Conservation (phyloP, 2,329 filamentous ascomycete species). For the Cladosporium sphaerospermum region DNA sequence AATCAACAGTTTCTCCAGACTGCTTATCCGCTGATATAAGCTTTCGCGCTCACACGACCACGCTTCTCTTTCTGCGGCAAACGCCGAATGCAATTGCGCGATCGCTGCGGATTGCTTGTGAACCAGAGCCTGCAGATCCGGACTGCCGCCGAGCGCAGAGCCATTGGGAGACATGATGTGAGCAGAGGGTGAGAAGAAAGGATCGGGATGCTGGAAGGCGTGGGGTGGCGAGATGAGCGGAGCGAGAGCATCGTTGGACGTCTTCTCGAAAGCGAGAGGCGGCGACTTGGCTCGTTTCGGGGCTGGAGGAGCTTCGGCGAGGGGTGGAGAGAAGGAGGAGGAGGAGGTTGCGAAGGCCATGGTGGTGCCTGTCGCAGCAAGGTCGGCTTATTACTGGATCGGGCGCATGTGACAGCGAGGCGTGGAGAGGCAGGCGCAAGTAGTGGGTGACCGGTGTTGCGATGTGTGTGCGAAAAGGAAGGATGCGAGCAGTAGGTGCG, state of each 20-base stretch:
- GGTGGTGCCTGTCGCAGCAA: not conserved
- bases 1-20: constrained; percentile 30
- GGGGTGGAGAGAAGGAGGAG: not conserved
- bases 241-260: constrained; percentile 30
- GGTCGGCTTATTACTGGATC: too few relatives aligned
- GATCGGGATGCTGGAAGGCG: constrained; percentile 10
- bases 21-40: constrained; percentile 29
- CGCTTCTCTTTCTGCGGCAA: constrained; percentile 29
- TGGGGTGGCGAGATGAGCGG: constrained; percentile 18
- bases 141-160: constrained; percentile 3
- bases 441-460: not conserved
- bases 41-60: constrained; percentile 30
- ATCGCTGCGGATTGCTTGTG: constrained; percentile 31
- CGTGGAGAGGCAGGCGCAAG: not conserved
- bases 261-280: constrained; percentile 30
- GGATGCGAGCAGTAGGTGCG: not conserved
- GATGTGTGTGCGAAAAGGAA: not conserved
- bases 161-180: constrained; percentile 20
- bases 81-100: constrained; percentile 28
- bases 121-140: constrained; percentile 28
- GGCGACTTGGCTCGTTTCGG: constrained; percentile 26
- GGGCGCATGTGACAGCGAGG: not conserved
- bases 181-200: constrained; percentile 14
- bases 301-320: not conserved
- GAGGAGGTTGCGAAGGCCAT: constrained; percentile 5